These are phyloP conservation scores for Canariomyces notabilis DNA, from an alignment of 2,329 filamentous ascomycete genomes.

Conservation along the genomic window DNA sequence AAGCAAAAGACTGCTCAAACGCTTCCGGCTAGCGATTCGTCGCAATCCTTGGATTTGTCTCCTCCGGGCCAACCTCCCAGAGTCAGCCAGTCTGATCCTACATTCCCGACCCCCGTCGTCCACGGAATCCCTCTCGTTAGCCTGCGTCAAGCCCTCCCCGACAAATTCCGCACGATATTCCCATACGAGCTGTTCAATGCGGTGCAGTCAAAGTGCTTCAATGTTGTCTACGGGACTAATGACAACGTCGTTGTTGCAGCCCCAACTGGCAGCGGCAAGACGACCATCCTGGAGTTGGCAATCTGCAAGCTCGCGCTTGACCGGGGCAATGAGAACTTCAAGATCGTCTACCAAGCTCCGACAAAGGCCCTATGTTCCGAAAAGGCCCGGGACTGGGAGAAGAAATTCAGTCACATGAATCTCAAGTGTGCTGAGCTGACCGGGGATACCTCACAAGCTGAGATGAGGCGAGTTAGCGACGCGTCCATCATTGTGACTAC, in stretches of 20 bases:
- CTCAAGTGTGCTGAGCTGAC: constrained; percentile 73
- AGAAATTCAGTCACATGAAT: constrained; percentile 64
- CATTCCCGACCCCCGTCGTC: constrained; percentile 30
- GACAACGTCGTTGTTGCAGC: constrained; percentile 77
- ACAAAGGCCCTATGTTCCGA: constrained; percentile 81
- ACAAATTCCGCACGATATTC: constrained; percentile 65
- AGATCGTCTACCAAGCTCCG: constrained; percentile 79
- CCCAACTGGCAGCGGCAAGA: constrained; percentile 83
- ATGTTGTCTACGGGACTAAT: constrained; percentile 57
- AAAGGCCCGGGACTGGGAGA: constrained; percentile 69
- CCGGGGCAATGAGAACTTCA: constrained; percentile 57
- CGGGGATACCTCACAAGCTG: constrained; percentile 66
- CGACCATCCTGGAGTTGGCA: constrained; percentile 72
- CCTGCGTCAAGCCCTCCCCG: constrained; percentile 53
- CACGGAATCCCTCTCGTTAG: constrained; percentile 38
- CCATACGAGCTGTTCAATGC: constrained; percentile 74
- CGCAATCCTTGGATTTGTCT: not conserved
- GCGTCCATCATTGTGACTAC: constrained; percentile 83
- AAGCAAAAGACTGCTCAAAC: constrained; percentile 3
- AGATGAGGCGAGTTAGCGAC: constrained; percentile 63
- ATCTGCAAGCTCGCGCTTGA: constrained; percentile 65
- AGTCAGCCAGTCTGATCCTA: not conserved
- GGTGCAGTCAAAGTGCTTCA: constrained; percentile 75
- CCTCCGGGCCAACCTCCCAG: not conserved
- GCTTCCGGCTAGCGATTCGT: not conserved